Evolutionary conservation across 805 yeast genomes (phyloP).

Genomic region (Suhomyces faveliae): DNA sequence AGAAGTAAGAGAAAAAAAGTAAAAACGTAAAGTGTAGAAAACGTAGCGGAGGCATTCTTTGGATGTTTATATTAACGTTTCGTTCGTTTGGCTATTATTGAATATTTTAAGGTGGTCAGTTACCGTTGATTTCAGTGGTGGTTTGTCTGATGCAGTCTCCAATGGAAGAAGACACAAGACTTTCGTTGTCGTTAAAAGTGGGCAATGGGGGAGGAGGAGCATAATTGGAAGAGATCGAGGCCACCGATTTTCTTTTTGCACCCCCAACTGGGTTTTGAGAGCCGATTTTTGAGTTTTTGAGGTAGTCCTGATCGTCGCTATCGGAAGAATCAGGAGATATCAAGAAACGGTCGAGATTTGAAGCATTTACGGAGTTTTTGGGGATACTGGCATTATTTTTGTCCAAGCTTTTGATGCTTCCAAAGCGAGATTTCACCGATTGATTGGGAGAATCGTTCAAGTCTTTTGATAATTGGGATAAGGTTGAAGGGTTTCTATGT

Average conservation of each 20-base stretch:
- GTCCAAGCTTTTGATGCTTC: constrained; percentile 4
- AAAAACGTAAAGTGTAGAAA: not conserved
- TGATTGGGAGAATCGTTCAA: constrained; percentile 8
- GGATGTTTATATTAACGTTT: too few relatives aligned
- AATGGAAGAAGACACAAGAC: constrained; percentile 36
- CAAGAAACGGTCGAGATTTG: constrained; percentile 4
- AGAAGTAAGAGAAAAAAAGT: not conserved
- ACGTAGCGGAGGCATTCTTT: not conserved
- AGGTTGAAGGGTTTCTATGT: constrained; percentile 10
- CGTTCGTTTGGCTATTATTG: too few relatives aligned
- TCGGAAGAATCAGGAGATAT: constrained; percentile 29
- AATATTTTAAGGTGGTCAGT: constrained; percentile 4
- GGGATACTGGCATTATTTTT: not conserved
- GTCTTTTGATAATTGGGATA: constrained; percentile 26
- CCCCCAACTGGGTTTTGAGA: not conserved
- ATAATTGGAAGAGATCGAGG: constrained; percentile 12
- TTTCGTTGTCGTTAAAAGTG: constrained; percentile 29
- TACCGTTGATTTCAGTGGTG: constrained; percentile 37
- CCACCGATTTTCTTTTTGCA: constrained; percentile 16
- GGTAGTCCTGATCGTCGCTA: constrained; percentile 7
- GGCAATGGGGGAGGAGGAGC: constrained; percentile 4
- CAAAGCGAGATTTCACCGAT: constrained; percentile 1
- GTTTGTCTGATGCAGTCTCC: constrained; percentile 42
- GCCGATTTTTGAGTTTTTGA: constrained; percentile 1
- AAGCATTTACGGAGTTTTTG: not conserved